These are phyloP conservation scores for Ilyonectria robusta DNA, from an alignment of 2,329 filamentous ascomycete genomes.

Conservation along the genomic window DNA sequence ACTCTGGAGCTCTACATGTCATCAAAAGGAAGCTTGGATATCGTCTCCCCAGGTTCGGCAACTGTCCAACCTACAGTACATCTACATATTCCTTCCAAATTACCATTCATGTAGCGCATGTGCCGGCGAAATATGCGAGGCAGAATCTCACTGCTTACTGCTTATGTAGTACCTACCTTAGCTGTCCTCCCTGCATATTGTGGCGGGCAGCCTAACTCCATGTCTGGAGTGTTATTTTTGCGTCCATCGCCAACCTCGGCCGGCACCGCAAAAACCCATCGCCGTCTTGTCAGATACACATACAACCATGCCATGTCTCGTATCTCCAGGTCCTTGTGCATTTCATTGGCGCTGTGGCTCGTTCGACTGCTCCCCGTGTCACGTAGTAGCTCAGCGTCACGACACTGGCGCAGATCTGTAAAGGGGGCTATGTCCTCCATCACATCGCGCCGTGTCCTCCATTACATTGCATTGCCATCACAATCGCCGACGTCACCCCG, in stretches of 20 bases:
- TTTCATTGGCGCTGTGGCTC: background rate
- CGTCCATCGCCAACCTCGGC: background rate
- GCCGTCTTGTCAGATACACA: background rate
- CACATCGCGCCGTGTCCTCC: conserved; percentile 1
- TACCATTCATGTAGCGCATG: no score
- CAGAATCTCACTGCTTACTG: background rate
- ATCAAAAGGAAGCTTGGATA: background rate
- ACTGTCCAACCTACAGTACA: no score
- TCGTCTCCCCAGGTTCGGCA: background rate
- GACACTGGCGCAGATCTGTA: background rate
- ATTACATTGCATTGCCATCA: background rate
- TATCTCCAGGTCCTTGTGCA: background rate
- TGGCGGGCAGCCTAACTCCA: background rate
- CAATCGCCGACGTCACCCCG: background rate
- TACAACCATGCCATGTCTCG: background rate
- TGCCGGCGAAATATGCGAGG: background rate
- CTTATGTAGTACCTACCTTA: background rate
- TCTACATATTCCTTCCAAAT: no score
- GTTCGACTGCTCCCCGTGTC: conserved; percentile 17
- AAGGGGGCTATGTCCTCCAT: conserved; percentile 19
- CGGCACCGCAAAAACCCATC: background rate
- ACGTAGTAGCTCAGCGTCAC: conserved; percentile 20
- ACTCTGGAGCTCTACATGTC: background rate
- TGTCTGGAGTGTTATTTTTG: background rate
- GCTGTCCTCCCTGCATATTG: background rate